Evolutionary conservation across 2,329 filamentous ascomycete genomes (phyloP), one percentile per base, ranked within the genome.

Genomic region (Colletotrichum sp.): DNA sequence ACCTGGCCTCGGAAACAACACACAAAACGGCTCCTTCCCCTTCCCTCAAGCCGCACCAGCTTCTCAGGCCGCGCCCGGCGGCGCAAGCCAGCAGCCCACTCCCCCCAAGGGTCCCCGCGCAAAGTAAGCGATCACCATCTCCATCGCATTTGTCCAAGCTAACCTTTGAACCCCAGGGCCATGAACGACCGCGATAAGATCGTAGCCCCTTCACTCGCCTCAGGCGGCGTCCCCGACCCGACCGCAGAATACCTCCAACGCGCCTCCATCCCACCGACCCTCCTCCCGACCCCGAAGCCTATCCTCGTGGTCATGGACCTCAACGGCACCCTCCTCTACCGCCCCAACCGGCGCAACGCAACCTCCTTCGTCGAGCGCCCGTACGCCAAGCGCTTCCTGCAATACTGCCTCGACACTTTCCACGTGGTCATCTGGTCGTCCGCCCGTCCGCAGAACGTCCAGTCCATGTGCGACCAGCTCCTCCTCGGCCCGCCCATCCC

Each of bases 401-500:
- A 89, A 32, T 95, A 96, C 83, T 91, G 96, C 79, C 89, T 98
- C 79, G 85, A 90, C 15, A 92, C 93, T 75, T 96, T 98, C 86
- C 88, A 89, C 68, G 93, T 98, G 34, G 95, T 96, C 86, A 91
- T 99, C 74, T 99, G 96, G 96, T 98, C 96, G 2, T 98, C 95
- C 8, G 96, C 96, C 0, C 91, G 89, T 24, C 93, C 93, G 0
- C 84, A 90, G 2, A 98, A 97, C 78, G 95, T 98, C 16, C 79
- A 84, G 10, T 86, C 85, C 44, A 95, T 98, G 88, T 91, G 95
- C 77, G 85, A 87, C 4, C 86, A 91, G 65, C 89, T 98, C 1
- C 89, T 98, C 74, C 86, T 70, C 28, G 75, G 76, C 55, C 34
- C 44, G 12, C 64, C 21, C 21, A 60, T 36, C 36, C 49, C 28